Base-by-base conservation (phyloP, 2,329 filamentous ascomycete species). In the Tolypocladium amazonense region DNA sequence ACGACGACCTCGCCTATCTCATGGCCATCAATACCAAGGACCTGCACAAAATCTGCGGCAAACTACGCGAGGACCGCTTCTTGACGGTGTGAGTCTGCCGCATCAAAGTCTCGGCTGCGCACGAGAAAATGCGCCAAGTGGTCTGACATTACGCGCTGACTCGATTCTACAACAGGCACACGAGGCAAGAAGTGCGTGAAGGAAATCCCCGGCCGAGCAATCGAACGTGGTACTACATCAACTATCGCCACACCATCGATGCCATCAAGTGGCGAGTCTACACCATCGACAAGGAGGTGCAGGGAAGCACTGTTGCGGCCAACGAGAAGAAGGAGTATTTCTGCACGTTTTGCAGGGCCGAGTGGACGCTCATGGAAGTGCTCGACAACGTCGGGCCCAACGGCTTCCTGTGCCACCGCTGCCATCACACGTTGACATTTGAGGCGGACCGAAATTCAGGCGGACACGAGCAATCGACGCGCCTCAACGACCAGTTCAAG, bases 191-290 rank as follows among this genome's bases (percentile, higher is more conserved):
- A 71, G 78, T 89, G 59, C 87, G 88, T 65, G 89, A 92, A 69
- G 90, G 90, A 57, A 89, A 92, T 61, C 88, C 89, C 60, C 87
- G 92, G 58, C 88, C 90, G 6, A 87, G 89, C 65, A 92, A 88
- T 70, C 85, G 90, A 68, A 96, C 93, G 63, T 99, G 96, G 81
- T 99, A 96, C 77, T 99, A 90, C 75, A 93, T 99, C 71, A 92
- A 97, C 72, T 95, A 95, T 69, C 90, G 94, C 61, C 89, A 90
- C 60, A 91, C 93, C 41, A 91, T 99, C 69, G 94, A 99, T 75
- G 91, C 90, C 56, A 95, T 96, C 76, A 99, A 99, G 74, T 99
- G 89, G 83, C 88, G 90, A 63, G 86, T 96, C 57, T 92, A 93
- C 70, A 88, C 88, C 60, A 85, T 97, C 66, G 92, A 92, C 65